A percentile compares a stretch with the other conserved stretches of the same genome.
phyloP scores from a whole-genome alignment of 1,284 basidiomycete genomes.

The Sanghuangporus baumii region DNA sequence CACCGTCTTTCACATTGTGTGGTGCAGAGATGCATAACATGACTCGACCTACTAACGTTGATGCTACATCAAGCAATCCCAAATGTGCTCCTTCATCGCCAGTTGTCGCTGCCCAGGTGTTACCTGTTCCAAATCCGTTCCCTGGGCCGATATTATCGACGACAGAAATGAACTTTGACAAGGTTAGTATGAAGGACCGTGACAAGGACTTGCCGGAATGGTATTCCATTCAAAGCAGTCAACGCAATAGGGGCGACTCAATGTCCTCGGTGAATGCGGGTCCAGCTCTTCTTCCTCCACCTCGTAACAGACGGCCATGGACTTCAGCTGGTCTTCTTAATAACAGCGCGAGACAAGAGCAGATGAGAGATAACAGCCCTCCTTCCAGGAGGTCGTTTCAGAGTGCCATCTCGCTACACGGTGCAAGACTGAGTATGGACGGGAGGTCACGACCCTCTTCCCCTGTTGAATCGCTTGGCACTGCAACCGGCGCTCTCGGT shows the following conservation, averaged over 20 bases:
- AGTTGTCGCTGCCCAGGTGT: not conserved
- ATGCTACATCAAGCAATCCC: conserved; percentile 26
- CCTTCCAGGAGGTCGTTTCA: conserved; percentile 14
- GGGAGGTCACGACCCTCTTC: conserved; percentile 9
- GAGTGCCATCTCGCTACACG: conserved; percentile 3
- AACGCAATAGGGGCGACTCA: conserved; percentile 12
- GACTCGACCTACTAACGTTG: conserved; percentile 36
- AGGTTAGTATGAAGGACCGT: conserved; percentile 4
- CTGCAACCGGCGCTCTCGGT: conserved; percentile 30
- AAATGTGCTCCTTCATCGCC: conserved; percentile 22
- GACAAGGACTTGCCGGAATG: conserved; percentile 13
- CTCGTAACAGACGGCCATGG: conserved; percentile 49
- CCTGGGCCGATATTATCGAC: conserved; percentile 10
- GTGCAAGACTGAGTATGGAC: conserved; percentile 14
- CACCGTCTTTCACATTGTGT: conserved; percentile 37
- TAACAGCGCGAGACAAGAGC: conserved; percentile 3
- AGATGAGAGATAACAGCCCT: not conserved
- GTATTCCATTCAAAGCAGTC: conserved; percentile 14
- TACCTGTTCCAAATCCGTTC: conserved; percentile 2
- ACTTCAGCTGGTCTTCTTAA: conserved; percentile 29
- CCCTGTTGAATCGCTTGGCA: conserved; percentile 12
- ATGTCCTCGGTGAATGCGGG: conserved; percentile 31
- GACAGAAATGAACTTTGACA: conserved; percentile 15
- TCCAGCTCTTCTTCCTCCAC: conserved; percentile 56
- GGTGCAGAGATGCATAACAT: conserved; percentile 50